phyloP scores from a whole-genome alignment of 1,139 yeast genomes.

The Yamadazyma buinensis region DNA sequence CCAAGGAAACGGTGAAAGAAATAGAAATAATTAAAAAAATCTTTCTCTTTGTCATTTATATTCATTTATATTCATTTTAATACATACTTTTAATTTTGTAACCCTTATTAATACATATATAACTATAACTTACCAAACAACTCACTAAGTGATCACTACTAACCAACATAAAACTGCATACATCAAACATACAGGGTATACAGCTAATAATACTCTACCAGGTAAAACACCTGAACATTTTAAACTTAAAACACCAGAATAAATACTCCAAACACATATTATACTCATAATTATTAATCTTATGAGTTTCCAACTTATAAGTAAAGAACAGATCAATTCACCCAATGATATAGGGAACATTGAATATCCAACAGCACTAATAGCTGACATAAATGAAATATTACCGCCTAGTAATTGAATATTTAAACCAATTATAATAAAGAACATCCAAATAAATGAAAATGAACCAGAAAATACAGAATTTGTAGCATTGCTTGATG shows the following conservation, averaged over 20 bases:
- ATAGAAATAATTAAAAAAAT: not conserved
- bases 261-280: constrained; percentile 69
- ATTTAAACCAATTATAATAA: constrained; percentile 58
- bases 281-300: constrained; percentile 51
- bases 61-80: no score
- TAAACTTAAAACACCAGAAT: constrained; percentile 63
- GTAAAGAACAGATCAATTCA: constrained; percentile 54
- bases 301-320: constrained; percentile 48
- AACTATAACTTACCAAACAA: not conserved
- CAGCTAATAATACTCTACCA: constrained; percentile 67
- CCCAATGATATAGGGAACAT: constrained; percentile 74
- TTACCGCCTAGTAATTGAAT: constrained; percentile 75
- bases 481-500: constrained; percentile 31
- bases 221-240: constrained; percentile 67
- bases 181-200: constrained; percentile 76
- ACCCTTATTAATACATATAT: constrained; percentile 1
- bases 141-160: constrained; percentile 57
- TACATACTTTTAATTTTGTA: no score
- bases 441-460: constrained; percentile 52
- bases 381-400: constrained; percentile 68
- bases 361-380: constrained; percentile 79
- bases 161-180: constrained; percentile 76
- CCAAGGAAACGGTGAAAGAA: no score
- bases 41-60: not conserved
- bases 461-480: constrained; percentile 50